phyloP scores from a whole-genome alignment of 108 stramenopile species.

The Nitzschia putrida region DNA sequence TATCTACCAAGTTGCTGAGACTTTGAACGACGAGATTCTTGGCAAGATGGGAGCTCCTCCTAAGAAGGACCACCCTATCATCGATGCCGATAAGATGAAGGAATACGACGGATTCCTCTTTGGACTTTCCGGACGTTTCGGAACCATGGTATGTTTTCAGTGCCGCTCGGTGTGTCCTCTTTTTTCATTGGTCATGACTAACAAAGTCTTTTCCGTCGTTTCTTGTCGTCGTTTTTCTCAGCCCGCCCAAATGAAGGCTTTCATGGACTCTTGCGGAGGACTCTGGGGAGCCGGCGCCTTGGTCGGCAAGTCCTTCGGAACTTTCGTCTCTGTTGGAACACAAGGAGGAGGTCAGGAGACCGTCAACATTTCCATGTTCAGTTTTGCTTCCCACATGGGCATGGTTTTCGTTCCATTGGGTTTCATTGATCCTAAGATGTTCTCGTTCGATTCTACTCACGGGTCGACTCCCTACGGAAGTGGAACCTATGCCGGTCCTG shows the following conservation, averaged over 20 bases:
- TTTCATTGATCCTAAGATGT: conserved; percentile 57
- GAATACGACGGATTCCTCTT: conserved; percentile 73
- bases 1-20: conserved; percentile 66
- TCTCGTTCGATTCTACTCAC: conserved; percentile 52
- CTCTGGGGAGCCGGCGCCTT: conserved; percentile 73
- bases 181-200: no score
- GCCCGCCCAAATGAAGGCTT: conserved; percentile 77
- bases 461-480: conserved; percentile 69
- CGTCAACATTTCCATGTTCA: conserved; percentile 50
- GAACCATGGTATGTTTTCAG: no score
- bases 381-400: conserved; percentile 76
- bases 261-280: conserved; percentile 65
- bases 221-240: no score
- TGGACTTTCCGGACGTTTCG: conserved; percentile 67
- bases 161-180: no score
- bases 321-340: conserved; percentile 56
- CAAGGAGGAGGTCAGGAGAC: conserved; percentile 79
- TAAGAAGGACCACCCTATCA: conserved; percentile 48
- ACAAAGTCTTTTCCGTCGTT: no score
- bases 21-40: conserved; percentile 63
- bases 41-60: conserved; percentile 66
- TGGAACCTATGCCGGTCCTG: conserved; percentile 66
- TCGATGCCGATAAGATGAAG: conserved; percentile 44
- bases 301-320: conserved; percentile 68
- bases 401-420: conserved; percentile 76